Conservation (phyloP, 768 basidiomycete species). For the Podaxis pistillaris region DNA sequence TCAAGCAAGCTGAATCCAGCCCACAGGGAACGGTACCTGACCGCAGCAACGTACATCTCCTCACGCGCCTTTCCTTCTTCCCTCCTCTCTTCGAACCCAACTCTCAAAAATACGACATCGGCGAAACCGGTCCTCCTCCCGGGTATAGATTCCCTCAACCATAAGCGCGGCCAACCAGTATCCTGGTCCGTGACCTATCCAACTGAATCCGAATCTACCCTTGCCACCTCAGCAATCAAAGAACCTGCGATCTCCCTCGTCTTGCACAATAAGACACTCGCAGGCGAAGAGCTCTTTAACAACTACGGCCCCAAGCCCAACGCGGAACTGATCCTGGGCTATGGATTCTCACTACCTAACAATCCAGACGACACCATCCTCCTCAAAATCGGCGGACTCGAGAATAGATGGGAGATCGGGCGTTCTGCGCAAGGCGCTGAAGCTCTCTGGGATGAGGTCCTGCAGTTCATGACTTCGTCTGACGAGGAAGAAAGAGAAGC, state of each 20-base stretch:
- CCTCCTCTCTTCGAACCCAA: conserved; percentile 55
- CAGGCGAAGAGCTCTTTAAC: conserved; percentile 70
- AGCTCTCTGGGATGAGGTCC: conserved; percentile 59
- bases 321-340: conserved; percentile 85
- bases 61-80: conserved; percentile 91
- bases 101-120: conserved; percentile 23
- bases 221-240: conserved; percentile 11
- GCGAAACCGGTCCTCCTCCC: conserved; percentile 83
- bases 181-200: conserved; percentile 70
- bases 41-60: conserved; percentile 74
- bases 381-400: conserved; percentile 65
- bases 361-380: conserved; percentile 89
- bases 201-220: conserved; percentile 18
- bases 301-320: conserved; percentile 94
- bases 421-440: conserved; percentile 53
- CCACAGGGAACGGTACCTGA: conserved; percentile 67
- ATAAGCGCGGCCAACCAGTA: conserved; percentile 74
- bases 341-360: conserved; percentile 78
- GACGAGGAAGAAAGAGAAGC: conserved; percentile 23
- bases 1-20: conserved; percentile 30
- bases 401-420: conserved; percentile 61
- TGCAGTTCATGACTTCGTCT: conserved; percentile 15
- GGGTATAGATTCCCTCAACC: conserved; percentile 85
- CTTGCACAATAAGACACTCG: conserved; percentile 39
- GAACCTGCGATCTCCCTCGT: conserved; percentile 59